Evolutionary conservation across 169 alveolate species (phyloP), one percentile per base, ranked within the genome.

Genomic region (Plasmodium gaboni): DNA sequence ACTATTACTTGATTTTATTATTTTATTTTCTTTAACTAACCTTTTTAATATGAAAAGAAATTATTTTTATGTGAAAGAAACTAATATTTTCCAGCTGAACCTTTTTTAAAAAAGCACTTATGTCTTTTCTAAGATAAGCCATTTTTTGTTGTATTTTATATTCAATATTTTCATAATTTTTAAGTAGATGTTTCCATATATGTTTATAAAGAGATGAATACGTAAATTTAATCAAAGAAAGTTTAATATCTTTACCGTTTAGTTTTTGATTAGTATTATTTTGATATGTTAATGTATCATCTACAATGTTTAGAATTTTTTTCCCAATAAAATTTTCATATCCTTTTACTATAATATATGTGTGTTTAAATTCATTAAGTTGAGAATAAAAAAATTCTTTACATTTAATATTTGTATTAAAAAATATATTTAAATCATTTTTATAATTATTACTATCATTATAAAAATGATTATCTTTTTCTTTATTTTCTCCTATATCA

Each of bases 321-420:
- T 70, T 86, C 6, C 92, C 92, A 12, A 86, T 86, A 48, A 32
- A 86, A 53, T 61, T 86, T 71, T 86, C 92, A 67, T 60, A 86
- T 19, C 92, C 92, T 67, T 57, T 69, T 13, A 86, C 87, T 64
- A 86, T 86, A 2, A 86, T 86, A 64, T 86, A 67, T 19, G 92
- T 59, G 38, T 22, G 55, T 26, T 46, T 6, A 86, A 86, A 86
- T 15, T 69, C 71, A 51, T 26, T 59, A 19, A 86, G 38, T 67
- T 86, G 69, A 2, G 60, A n/a, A 67, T 86, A 5, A 6, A 86
- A 64, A 48, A 59, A 86, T 46, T 86, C 71, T 13, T 19, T 64
- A 53, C 87, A 72, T 13, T 22, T 72, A 44, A 9, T 32, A 65
- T 86, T 86, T 50, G 70, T 60, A 53, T 60, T 61, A 71, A 69